phyloP scores from a whole-genome alignment of 495 filamentous ascomycete genomes.

The Talaromyces thailandensis region DNA sequence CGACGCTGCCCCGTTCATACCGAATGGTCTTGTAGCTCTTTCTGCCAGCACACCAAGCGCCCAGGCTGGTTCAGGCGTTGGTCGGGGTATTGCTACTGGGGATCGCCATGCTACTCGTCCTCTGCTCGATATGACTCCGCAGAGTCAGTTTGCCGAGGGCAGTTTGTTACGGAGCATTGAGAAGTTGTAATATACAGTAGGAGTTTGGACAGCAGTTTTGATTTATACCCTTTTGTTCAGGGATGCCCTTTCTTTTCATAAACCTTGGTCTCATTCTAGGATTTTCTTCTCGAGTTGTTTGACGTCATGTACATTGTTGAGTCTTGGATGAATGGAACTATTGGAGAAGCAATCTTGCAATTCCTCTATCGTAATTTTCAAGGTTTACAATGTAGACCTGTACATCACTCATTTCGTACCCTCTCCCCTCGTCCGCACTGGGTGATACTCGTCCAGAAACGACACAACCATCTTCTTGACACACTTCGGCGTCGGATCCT shows the following conservation, averaged over 20 bases:
- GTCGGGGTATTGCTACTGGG: conserved; percentile 46
- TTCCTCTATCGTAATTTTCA: background rate
- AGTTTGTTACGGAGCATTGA: conserved; percentile 37
- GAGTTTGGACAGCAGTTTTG: background rate
- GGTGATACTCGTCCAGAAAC: too few relatives aligned
- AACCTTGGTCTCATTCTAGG: background rate
- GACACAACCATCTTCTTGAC: too few relatives aligned
- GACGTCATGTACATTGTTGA: background rate
- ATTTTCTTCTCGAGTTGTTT: background rate
- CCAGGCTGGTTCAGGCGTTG: conserved; percentile 17
- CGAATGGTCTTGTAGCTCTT: conserved; percentile 29
- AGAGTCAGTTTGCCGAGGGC: conserved; percentile 43
- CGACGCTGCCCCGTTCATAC: conserved; percentile 21
- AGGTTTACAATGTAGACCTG: too few relatives aligned
- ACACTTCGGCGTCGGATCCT: too few relatives aligned
- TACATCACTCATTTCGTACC: too few relatives aligned
- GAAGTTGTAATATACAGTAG: background rate
- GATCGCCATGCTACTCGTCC: conserved; percentile 41
- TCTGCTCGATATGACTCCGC: conserved; percentile 45
- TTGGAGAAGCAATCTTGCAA: background rate
- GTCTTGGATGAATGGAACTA: background rate
- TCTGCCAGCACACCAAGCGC: conserved; percentile 7
- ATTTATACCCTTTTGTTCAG: background rate
- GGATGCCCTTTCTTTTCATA: background rate
- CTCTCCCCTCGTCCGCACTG: too few relatives aligned